phyloP scores from a whole-genome alignment of 192 early-diverging fungal species.

The Backusella tuberculispora region DNA sequence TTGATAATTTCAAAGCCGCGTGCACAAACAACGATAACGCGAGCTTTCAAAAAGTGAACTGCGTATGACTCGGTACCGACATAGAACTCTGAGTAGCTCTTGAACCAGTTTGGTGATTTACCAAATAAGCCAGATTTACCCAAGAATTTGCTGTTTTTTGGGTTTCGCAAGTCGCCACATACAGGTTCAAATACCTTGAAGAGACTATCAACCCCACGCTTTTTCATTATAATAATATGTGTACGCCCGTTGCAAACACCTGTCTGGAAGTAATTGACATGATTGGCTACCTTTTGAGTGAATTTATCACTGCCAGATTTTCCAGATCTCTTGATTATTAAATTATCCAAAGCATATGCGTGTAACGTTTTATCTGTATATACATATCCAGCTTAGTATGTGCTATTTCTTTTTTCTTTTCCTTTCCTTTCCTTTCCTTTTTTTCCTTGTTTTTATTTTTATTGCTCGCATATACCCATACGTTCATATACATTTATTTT shows the following conservation, averaged over 20 bases:
- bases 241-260: conserved; percentile 65
- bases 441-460: not conserved
- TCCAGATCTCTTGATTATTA: conserved; percentile 58
- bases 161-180: conserved; percentile 40
- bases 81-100: conserved; percentile 75
- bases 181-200: conserved; percentile 42
- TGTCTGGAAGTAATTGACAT: conserved; percentile 75
- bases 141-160: conserved; percentile 37
- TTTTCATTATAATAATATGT: conserved; percentile 50
- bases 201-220: conserved; percentile 28
- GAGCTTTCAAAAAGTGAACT: conserved; percentile 83
- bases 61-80: conserved; percentile 86
- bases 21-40: conserved; percentile 85
- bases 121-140: conserved; percentile 33
- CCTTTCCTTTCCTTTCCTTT: not conserved
- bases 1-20: conserved; percentile 96
- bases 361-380: conserved; percentile 71
- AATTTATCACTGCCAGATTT: conserved; percentile 54
- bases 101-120: conserved; percentile 36
- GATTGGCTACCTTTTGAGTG: conserved; percentile 37
- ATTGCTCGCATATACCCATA: not conserved
- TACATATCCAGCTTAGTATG: conserved; percentile 49
- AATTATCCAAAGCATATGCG: conserved; percentile 76
- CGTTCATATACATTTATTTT: no score
- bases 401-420: no score